These are phyloP conservation scores for Exophiala oligosperma DNA, from an alignment of 2,329 filamentous ascomycete genomes.

Conservation along the genomic window DNA sequence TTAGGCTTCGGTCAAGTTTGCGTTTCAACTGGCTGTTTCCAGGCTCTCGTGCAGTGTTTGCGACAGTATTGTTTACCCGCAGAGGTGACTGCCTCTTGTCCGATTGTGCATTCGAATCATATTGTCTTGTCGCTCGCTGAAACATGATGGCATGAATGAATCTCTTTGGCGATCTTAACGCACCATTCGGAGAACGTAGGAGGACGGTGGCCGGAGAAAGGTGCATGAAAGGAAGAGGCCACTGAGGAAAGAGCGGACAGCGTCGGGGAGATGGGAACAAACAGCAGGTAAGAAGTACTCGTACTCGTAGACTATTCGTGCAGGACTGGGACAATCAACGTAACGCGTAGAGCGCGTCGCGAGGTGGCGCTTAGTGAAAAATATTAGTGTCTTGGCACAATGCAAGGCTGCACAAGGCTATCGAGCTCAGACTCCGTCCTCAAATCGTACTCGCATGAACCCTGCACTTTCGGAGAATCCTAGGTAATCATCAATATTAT, in stretches of 20 bases:
- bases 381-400: neutral
- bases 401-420: neutral
- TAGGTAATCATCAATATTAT: neutral
- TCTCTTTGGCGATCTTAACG: conserved; percentile 22
- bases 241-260: neutral
- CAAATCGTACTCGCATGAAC: too few relatives aligned
- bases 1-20: conserved; percentile 30
- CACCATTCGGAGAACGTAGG: conserved; percentile 19
- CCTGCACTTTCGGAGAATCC: neutral
- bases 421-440: too few relatives aligned
- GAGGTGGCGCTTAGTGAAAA: neutral
- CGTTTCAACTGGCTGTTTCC: conserved; percentile 15
- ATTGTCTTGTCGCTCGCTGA: conserved; percentile 13
- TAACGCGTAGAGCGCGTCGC: neutral
- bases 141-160: conserved; percentile 27
- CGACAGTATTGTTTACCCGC: conserved; percentile 16
- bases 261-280: neutral
- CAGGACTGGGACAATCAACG: neutral
- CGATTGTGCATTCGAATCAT: conserved; percentile 18
- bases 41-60: conserved; percentile 9
- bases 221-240: conserved; percentile 18
- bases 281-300: neutral
- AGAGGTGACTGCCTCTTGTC: conserved; percentile 24
- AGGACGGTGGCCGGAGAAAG: conserved; percentile 1
- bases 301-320: neutral